Evolutionary conservation across 1,139 yeast genomes (phyloP).

Genomic region (Kazachstania sp.): DNA sequence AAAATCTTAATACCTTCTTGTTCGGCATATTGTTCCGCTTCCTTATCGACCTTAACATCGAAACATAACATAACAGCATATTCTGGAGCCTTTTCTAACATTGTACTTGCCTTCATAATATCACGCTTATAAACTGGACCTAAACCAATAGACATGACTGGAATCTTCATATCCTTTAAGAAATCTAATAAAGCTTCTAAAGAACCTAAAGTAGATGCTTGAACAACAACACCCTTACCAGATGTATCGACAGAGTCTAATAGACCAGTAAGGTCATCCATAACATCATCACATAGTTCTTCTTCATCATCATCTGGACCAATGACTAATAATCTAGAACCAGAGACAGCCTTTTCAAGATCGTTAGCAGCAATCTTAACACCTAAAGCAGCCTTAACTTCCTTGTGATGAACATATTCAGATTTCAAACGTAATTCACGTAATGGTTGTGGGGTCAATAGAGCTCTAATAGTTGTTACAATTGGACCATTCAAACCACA

Average conservation of each 20-base stretch:
- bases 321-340: slow-evolving; percentile 89
- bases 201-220: slow-evolving; percentile 97
- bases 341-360: slow-evolving; percentile 97
- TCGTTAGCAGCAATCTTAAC: slow-evolving; percentile 97
- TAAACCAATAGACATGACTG: slow-evolving; percentile 95
- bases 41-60: slow-evolving; percentile 94
- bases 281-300: slow-evolving; percentile 93
- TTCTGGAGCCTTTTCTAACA: slow-evolving; percentile 95
- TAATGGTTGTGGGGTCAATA: slow-evolving; percentile 94
- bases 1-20: slow-evolving; percentile 88
- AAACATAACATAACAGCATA: slow-evolving; percentile 95
- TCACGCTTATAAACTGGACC: slow-evolving; percentile 98
- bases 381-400: slow-evolving; percentile 98
- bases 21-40: slow-evolving; percentile 94
- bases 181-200: slow-evolving; percentile 93
- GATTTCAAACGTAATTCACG: slow-evolving; percentile 94
- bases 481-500: slow-evolving; percentile 99
- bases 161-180: slow-evolving; percentile 97
- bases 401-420: slow-evolving; percentile 90
- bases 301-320: slow-evolving; percentile 98
- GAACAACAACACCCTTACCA: slow-evolving; percentile 96
- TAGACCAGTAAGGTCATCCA: slow-evolving; percentile 95
- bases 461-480: slow-evolving; percentile 92
- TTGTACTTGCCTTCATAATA: slow-evolving; percentile 93
- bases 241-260: slow-evolving; percentile 89